Conservation (phyloP, 352 stramenopile species). For the Phytophthora tubulina region DNA sequence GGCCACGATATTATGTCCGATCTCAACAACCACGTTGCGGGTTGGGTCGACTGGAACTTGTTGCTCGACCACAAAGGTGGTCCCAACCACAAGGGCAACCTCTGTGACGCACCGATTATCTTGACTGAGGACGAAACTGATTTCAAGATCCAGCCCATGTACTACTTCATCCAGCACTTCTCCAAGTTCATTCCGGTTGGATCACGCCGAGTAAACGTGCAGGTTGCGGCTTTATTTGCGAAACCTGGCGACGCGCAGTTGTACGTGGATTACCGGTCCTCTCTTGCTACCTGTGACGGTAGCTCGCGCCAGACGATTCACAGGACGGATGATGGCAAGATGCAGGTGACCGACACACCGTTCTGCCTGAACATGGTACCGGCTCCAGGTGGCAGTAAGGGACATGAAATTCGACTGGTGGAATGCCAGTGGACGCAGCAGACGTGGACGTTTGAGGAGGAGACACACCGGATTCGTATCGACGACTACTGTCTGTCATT, state of each 20-base stretch:
- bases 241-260: conserved; percentile 68
- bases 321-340: conserved; percentile 65
- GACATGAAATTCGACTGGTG: conserved; percentile 64
- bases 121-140: conserved; percentile 59
- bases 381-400: conserved; percentile 29
- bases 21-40: conserved; percentile 85
- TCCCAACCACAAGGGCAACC: conserved; percentile 89
- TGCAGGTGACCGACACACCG: conserved; percentile 62
- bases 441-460: conserved; percentile 66
- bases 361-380: conserved; percentile 65
- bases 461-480: conserved; percentile 51
- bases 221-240: conserved; percentile 56
- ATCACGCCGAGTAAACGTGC: conserved; percentile 60
- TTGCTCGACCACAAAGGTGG: conserved; percentile 89
- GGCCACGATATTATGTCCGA: conserved; percentile 91
- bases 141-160: conserved; percentile 86
- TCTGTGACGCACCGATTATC: conserved; percentile 83
- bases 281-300: conserved; percentile 59
- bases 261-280: conserved; percentile 57
- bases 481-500: conserved; percentile 66
- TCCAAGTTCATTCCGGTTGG: conserved; percentile 83
- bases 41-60: conserved; percentile 95
- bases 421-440: conserved; percentile 72
- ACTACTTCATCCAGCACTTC: conserved; percentile 91
- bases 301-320: conserved; percentile 68